These are phyloP conservation scores for Vararia minispora DNA, from an alignment of 768 basidiomycete species.

Conservation along the genomic window DNA sequence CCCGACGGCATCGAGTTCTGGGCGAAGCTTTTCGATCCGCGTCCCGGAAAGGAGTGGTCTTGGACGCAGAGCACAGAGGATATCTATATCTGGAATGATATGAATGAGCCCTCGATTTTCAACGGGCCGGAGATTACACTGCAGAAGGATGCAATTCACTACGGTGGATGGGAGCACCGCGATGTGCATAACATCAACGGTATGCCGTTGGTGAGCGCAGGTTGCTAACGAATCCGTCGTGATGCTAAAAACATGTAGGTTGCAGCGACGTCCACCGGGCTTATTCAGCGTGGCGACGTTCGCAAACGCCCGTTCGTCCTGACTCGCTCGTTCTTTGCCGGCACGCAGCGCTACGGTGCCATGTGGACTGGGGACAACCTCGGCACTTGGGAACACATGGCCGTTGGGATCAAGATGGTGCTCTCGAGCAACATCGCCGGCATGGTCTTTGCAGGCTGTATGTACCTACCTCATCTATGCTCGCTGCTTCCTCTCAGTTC, in stretches of 20 bases:
- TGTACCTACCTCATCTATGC: conserved; percentile 20
- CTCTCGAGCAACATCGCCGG: conserved; percentile 82
- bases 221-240: neutral
- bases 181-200: conserved; percentile 98
- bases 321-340: conserved; percentile 89
- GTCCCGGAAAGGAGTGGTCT: conserved; percentile 46
- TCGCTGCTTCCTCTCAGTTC: conserved; percentile 3
- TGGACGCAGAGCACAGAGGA: conserved; percentile 76
- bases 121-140: conserved; percentile 94
- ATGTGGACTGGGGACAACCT: conserved; percentile 99
- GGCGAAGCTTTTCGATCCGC: conserved; percentile 67
- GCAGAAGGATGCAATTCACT: conserved; percentile 67
- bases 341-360: conserved; percentile 91
- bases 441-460: conserved; percentile 86
- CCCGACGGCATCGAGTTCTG: conserved; percentile 86
- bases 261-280: conserved; percentile 73
- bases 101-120: conserved; percentile 99
- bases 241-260: conserved; percentile 35
- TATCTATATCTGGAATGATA: conserved; percentile 97
- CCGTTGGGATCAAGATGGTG: conserved; percentile 88
- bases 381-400: conserved; percentile 97
- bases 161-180: conserved; percentile 96
- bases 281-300: conserved; percentile 61
- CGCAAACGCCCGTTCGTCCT: conserved; percentile 89
- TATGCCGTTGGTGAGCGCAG: conserved; percentile 66